Evolutionary conservation across 2,329 filamentous ascomycete species (phyloP), one percentile per base, ranked within the genome.

Genomic region (Aaosphaeria arxii): DNA sequence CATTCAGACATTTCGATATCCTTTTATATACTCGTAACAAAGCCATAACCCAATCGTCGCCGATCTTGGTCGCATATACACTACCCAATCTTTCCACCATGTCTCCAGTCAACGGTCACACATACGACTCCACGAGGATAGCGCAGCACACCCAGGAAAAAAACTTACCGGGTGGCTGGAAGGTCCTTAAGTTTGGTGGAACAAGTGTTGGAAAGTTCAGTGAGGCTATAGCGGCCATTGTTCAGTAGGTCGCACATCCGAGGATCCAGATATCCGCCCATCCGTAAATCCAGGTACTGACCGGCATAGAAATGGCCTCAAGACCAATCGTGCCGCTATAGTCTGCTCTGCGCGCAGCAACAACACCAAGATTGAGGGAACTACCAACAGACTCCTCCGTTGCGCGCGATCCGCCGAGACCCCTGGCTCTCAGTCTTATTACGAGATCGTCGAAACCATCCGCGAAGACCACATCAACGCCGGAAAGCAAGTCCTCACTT

Each of bases 151-250:
- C 61, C 30, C 60, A 71, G 59, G 76, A 78, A 54, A 74, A 75
- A 61, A 69, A 77, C 54, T 61, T 78, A 40, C 75, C 76, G 7
- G 75, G 75, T 33, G 76, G 75, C 38, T 96, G 91, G 91, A 80
- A 95, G 30, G 88, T 96, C 44, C 91, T 96, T 71, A 96, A 96
- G 73, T 96, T 95, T 71, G 91, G 91, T 53, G 92, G 92, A 44
- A 99, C 92, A 45, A 95, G 89, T 66, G 88, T 97, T 44, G 94
- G 92, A 61, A 97, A 97, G 74, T 96, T 95, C 63, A 86, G 91
- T 45, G 80, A 74, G 56, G 72, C 74, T 55, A 78, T 79, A 63
- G 75, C 74, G 50, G 71, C 88, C 61, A 89, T 92, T 65, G 82
- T 91, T 54, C 64, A 73, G 74, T 76, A 57, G 6, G 59, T 40